Conservation (phyloP, 1,284 basidiomycete genomes). For the Pseudozyma hubeiensis region DNA sequence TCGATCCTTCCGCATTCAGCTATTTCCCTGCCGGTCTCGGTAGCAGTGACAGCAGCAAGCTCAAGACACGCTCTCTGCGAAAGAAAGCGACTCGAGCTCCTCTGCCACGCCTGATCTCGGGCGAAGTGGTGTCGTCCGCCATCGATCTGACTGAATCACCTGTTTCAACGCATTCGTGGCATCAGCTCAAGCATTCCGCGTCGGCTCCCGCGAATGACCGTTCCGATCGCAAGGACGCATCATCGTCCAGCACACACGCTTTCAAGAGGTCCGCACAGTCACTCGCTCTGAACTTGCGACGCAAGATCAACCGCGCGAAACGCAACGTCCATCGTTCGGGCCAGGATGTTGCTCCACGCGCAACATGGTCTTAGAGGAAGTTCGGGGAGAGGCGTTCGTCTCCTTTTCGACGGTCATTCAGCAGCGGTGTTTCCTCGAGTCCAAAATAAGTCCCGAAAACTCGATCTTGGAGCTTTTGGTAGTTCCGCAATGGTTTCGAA, state of each 20-base stretch:
- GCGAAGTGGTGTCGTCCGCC: slow-evolving; percentile 26
- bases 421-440: too few species aligned
- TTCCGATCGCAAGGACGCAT: background rate
- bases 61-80: slow-evolving; percentile 9
- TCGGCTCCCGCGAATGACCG: background rate
- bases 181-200: background rate
- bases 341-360: slow-evolving; percentile 1
- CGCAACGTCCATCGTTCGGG: slow-evolving; percentile 18
- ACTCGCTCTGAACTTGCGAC: slow-evolving; percentile 38
- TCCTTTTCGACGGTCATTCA: too few species aligned
- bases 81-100: slow-evolving; percentile 28
- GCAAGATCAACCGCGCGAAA: slow-evolving; percentile 43
- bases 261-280: slow-evolving; percentile 38
- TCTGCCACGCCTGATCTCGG: slow-evolving; percentile 25
- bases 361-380: slow-evolving; percentile 11
- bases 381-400: slow-evolving; percentile 4
- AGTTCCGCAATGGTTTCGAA: too few species aligned
- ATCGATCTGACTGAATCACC: background rate
- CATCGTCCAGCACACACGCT: slow-evolving; percentile 5
- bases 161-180: background rate
- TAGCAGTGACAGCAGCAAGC: slow-evolving; percentile 3
- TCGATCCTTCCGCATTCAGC: slow-evolving; percentile 39
- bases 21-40: slow-evolving; percentile 41
- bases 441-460: too few species aligned
- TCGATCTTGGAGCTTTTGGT: too few species aligned